Conservation (phyloP, 129 eudicot species). For the Mikania micrantha region DNA sequence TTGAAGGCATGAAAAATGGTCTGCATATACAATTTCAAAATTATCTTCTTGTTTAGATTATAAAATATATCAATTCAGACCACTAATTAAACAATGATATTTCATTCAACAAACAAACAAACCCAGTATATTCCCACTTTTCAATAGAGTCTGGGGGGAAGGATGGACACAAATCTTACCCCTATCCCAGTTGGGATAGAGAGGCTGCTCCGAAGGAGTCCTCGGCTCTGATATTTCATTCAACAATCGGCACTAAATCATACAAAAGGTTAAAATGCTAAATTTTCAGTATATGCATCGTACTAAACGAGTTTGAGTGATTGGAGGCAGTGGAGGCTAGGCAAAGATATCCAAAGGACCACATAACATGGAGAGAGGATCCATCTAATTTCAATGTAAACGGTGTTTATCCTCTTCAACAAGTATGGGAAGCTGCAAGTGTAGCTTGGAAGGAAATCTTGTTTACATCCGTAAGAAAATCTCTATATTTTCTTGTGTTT, state of each 20-base stretch:
- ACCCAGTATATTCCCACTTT: too few relatives aligned
- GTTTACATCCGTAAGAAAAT: slow-evolving; percentile 40
- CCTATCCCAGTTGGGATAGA: too few relatives aligned
- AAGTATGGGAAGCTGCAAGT: slow-evolving; percentile 51
- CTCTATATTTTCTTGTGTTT: not conserved
- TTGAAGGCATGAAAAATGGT: slow-evolving; percentile 88
- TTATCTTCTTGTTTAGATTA: not conserved
- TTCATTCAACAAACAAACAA: not conserved
- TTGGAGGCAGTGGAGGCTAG: slow-evolving; percentile 85
- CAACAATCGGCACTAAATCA: too few relatives aligned
- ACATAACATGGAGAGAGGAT: slow-evolving; percentile 64
- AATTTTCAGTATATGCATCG: not conserved
- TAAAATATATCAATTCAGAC: not conserved
- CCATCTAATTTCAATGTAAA: slow-evolving; percentile 52
- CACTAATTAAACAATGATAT: not conserved
- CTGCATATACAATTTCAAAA: slow-evolving; percentile 14
- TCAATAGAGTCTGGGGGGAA: too few relatives aligned
- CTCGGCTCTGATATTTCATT: too few relatives aligned
- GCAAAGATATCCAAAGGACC: slow-evolving; percentile 57
- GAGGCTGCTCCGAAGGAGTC: too few relatives aligned
- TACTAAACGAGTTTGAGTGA: slow-evolving; percentile 45
- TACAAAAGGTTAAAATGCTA: not conserved
- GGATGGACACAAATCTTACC: too few relatives aligned
- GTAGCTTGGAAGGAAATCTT: slow-evolving; percentile 68
- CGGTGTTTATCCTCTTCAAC: slow-evolving; percentile 48